Percentiles rank a stretch among this genome's conserved stretches.
phyloP scores from a whole-genome alignment of 371 early-diverging fungal species.

The Thermomucor indicae-seudaticae region DNA sequence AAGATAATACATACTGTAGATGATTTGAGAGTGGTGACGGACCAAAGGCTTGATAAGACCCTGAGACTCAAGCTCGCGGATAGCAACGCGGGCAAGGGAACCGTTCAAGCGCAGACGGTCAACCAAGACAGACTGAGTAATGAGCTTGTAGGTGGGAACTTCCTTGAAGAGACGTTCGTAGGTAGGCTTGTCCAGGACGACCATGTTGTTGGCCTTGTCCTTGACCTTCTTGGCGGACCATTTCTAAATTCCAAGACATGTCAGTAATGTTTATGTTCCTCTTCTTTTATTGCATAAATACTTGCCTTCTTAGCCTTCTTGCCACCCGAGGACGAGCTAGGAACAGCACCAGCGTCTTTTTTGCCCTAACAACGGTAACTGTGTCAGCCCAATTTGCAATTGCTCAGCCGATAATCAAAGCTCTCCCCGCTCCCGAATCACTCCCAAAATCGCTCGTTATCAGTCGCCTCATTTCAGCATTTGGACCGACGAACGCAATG shows the following conservation, averaged over 20 bases:
- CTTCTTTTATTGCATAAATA: constrained; percentile 13
- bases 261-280: not conserved
- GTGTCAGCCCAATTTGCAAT: too few relatives aligned
- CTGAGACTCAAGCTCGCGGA: constrained; percentile 87
- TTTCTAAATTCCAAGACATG: constrained; percentile 51
- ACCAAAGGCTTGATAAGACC: constrained; percentile 91
- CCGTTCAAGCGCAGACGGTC: constrained; percentile 98
- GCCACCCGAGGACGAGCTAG: constrained; percentile 72
- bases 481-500: too few relatives aligned
- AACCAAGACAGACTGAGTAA: constrained; percentile 95
- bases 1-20: constrained; percentile 70
- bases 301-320: constrained; percentile 82
- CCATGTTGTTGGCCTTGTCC: constrained; percentile 97
- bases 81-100: constrained; percentile 93
- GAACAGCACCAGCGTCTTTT: constrained; percentile 71
- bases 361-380: too few relatives aligned
- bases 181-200: constrained; percentile 87
- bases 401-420: too few relatives aligned
- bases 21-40: constrained; percentile 86
- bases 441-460: too few relatives aligned
- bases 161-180: constrained; percentile 97
- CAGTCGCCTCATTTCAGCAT: too few relatives aligned
- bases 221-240: constrained; percentile 96
- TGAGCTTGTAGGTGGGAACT: constrained; percentile 98
- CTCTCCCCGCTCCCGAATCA: too few relatives aligned